Percentiles rank a stretch among this genome's conserved stretches.
These are phyloP conservation scores for Passalora sequoiae DNA, from an alignment of 2,329 filamentous ascomycete genomes.

Conservation along the genomic window DNA sequence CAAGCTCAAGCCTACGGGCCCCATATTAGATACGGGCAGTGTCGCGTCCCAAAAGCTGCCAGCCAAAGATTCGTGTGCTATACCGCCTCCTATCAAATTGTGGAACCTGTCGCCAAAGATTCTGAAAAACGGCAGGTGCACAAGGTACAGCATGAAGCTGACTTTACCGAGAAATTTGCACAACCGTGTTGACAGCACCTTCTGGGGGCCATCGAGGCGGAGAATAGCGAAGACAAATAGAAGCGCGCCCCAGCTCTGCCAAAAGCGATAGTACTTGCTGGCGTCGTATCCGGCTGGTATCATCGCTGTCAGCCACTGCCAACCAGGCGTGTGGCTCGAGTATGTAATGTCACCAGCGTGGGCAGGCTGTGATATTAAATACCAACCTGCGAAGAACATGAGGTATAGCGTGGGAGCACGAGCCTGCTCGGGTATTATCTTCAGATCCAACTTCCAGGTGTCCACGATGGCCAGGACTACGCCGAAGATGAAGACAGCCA, in stretches of 20 bases:
- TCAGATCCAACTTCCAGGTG: constrained; percentile 44
- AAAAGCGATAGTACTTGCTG: constrained; percentile 45
- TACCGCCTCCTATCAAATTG: constrained; percentile 44
- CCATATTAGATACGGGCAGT: constrained; percentile 50
- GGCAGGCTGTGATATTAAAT: constrained; percentile 9
- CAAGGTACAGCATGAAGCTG: constrained; percentile 57
- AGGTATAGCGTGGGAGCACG: constrained; percentile 27
- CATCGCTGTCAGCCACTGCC: constrained; percentile 50
- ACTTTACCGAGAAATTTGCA: constrained; percentile 57
- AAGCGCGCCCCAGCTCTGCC: constrained; percentile 51
- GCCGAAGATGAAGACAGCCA: constrained; percentile 44
- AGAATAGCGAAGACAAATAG: constrained; percentile 49
- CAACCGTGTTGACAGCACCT: constrained; percentile 45
- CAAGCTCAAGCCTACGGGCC: constrained; percentile 51
- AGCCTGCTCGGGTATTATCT: neutral
- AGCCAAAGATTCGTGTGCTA: constrained; percentile 40
- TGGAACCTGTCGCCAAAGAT: constrained; percentile 50
- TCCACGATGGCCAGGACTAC: constrained; percentile 62
- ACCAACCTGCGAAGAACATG: constrained; percentile 29
- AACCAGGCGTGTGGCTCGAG: constrained; percentile 52
- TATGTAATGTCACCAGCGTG: constrained; percentile 41
- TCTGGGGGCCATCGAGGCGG: constrained; percentile 43
- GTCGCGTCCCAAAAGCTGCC: constrained; percentile 43
- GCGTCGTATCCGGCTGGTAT: constrained; percentile 16
- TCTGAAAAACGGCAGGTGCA: constrained; percentile 55